Base-by-base conservation (phyloP, 306 rosid genomes). In the Lagenaria siceraria region DNA sequence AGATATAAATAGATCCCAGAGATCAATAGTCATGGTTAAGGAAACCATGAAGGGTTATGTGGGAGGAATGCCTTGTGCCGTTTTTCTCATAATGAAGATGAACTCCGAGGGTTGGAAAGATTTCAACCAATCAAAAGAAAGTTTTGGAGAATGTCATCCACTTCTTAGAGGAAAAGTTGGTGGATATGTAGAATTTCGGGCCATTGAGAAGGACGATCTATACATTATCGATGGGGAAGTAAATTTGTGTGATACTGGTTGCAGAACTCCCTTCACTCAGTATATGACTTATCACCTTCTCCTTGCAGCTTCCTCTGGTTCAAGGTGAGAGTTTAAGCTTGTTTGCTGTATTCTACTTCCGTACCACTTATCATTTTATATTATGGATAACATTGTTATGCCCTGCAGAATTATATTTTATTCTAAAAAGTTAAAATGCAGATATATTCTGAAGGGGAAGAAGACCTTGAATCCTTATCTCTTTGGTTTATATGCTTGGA, bases 211-310 rank as follows among this genome's bases (percentile, higher is more conserved):
- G 78, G 83, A 76, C 0, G 55, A 69, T 8, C 77, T 83, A 71
- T 79, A 76, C 51, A 25, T 83, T 36, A 29, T 79, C 33, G 81
- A 83, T 0, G 83, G 83, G 62, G 77, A 76, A 72, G 74, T 79
- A 29, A 79, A 80, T 76, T 40, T 83, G 62, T 83, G 86, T 53
- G 68, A 63, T 13, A 70, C 80, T 51, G 83, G 74, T 76, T 42
- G 51, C 51, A 69, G 76, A 79, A 83, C 81, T 69, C 86, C 86
- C 70, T 83, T 79, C 78, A 83, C 83, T 40, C 86, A 83, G 38
- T 79, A 76, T 52, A 83, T 83, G 83, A 81, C 54, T 61, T 83
- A 83, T 71, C 69, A 62, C 53, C 81, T 83, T 70, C 83, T 79
- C 43, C 86, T 83, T 12, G 81, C 48, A 10, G 86, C 83, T 79